Base-by-base conservation (phyloP, 73 alveolate species). In the Breviolum minutum region DNA sequence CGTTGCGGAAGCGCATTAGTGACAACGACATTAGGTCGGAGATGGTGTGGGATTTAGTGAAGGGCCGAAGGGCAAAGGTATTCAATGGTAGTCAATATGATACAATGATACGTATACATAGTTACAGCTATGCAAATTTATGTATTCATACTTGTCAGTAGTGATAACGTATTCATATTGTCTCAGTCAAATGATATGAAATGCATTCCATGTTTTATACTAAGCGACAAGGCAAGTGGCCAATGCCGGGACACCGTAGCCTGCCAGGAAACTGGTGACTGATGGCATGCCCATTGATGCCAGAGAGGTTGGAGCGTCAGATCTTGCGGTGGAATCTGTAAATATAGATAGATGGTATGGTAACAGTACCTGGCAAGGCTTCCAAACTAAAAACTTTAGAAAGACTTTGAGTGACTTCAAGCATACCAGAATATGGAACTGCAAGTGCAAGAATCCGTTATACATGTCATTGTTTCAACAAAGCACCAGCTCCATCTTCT, bases 261-360 rank as follows among this genome's bases (percentile, higher is more conserved):
- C 30, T 17, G 29, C 24, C 98, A 92, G 98, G 98, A 92, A 76
- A 48, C 29, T 92, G 54, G 40, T 92, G 74, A 92, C 98, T 14
- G 98, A 92, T 32, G 98, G 98, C 30, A 80, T 61, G 73, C 91
- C 98, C 30, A 92, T 92, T 7, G 98, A 92, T 32, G 98, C 98
- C 68, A 27, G 98, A 20, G 98, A 92, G 98, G 98, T 68, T 19
- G 24, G 76, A 19, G 61, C 77, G 88, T 24, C 64, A 8, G 64
- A 27, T 19, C 11, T 6, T 16, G 76, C 93, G 61, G 10, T 16
- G 54, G 54, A 40, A 40, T 40, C 54, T 40, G 5, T 40, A 40
- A 40, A 40, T 2, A 40, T 40, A 40, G 54, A 40, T 3, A 40
- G 54, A n/a, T n/a, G n/a, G 54, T 40, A 40, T n/a, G n/a, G 54